phyloP scores from a whole-genome alignment of 2,329 filamentous ascomycete species.

The Daldinia sp. region DNA sequence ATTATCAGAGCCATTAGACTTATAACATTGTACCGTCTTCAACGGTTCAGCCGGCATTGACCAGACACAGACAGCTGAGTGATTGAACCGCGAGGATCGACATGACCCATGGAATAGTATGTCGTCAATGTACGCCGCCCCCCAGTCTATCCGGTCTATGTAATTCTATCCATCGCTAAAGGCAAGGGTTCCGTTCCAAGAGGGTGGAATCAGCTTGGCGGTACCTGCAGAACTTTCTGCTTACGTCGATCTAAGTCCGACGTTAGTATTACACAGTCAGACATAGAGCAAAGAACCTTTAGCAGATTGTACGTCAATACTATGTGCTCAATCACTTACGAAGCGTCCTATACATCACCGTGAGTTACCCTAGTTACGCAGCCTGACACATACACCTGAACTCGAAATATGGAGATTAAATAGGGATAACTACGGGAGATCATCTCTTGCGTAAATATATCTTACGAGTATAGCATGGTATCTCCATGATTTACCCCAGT shows the following conservation, averaged over 20 bases:
- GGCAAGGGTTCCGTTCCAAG: conserved; percentile 22
- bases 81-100: background rate
- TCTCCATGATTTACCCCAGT: conserved; percentile 8
- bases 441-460: background rate
- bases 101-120: conserved; percentile 4
- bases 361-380: too few relatives aligned
- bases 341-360: background rate
- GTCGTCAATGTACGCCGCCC: background rate
- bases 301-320: background rate
- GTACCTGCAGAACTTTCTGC: conserved; percentile 37
- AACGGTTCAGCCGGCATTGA: conserved; percentile 19
- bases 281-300: background rate
- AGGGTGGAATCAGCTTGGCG: conserved; percentile 32
- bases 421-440: background rate
- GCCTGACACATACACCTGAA: background rate
- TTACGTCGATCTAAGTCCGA: conserved; percentile 8
- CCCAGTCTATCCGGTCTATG: background rate
- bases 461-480: background rate
- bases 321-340: background rate
- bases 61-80: conserved; percentile 10
- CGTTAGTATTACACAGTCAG: conserved; percentile 1
- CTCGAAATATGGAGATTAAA: background rate
- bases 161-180: background rate
- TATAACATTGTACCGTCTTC: background rate
- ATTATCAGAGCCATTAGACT: conserved; percentile 21